Base-by-base conservation (phyloP, 495 filamentous ascomycete genomes). In the Penicillium ochrochloron region DNA sequence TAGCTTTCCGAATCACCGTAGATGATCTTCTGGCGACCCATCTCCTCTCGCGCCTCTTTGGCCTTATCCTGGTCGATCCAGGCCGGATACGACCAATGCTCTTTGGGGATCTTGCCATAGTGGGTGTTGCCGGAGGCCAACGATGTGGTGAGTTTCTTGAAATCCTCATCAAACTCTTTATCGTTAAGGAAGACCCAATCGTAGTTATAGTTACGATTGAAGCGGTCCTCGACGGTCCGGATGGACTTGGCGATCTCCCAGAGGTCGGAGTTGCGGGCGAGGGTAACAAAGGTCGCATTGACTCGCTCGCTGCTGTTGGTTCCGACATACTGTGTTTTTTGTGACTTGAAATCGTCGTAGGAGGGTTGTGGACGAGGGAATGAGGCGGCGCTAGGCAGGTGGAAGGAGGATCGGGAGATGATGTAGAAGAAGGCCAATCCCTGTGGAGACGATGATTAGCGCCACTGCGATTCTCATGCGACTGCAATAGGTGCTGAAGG, bases 131-230 rank as follows among this genome's bases (percentile, higher is more conserved):
- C 95, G 17, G 93, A 97, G n/a, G 93, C 89, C 37, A 99, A 83
- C 5, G 92, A 86, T 12, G 87, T 88, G 17, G 95, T 99, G 60
- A 99, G 85, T 71, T 91, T 93, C 78, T 92, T 98, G 81, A 99
- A 99, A 12, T 86, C 85, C 1, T 91, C 89, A 68, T 97, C 91
- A 69, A 99, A 99, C 2, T 92, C 90, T 73, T 92, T 85, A 73
- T 99, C 95, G 76, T 99, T 99, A 66, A 99, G 77, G 81, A 99
- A 99, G 31, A 99, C 96, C 95, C 95, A 99, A 73, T 98, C 95
- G 76, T 99, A 99, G 80, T 97, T 89, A 77, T 90, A 98, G 56
- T 93, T 89, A 67, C 88, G 86, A 78, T 99, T 99, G 87, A 99
- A 98, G 66, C 95, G 90, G 74, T 99, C 95, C 78, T 99, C 95